A percentile compares a stretch with the other conserved stretches of the same genome.
phyloP scores from a whole-genome alignment of 768 basidiomycete species.

The Naganishia friedmannii region DNA sequence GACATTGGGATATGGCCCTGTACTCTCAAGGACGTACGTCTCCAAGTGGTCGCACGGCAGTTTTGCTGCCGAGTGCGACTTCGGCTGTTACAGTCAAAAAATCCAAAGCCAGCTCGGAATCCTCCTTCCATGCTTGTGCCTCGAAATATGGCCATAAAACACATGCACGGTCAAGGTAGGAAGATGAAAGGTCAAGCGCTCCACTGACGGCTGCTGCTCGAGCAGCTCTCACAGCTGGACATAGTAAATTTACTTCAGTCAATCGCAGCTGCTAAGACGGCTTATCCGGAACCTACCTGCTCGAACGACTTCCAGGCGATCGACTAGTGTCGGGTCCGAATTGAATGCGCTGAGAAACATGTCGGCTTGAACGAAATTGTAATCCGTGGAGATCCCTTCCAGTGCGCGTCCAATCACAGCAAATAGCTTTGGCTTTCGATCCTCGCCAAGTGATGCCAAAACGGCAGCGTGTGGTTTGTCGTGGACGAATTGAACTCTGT shows the following conservation, averaged over 20 bases:
- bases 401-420: slow-evolving; percentile 3
- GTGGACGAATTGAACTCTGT: slow-evolving; percentile 37
- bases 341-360: slow-evolving; percentile 16
- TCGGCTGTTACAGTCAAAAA: slow-evolving; percentile 1
- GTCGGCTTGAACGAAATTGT: slow-evolving; percentile 7
- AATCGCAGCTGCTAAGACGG: too few species aligned
- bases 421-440: background rate
- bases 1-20: background rate
- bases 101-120: slow-evolving; percentile 9
- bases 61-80: slow-evolving; percentile 5
- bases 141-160: background rate
- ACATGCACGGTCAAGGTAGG: background rate
- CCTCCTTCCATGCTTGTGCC: background rate
- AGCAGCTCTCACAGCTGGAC: slow-evolving; percentile 10
- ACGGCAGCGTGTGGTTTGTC: slow-evolving; percentile 35
- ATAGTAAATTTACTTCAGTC: background rate
- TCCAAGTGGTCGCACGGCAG: background rate
- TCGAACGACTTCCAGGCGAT: background rate
- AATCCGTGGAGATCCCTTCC: slow-evolving; percentile 11
- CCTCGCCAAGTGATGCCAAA: background rate
- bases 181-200: slow-evolving; percentile 16
- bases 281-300: background rate
- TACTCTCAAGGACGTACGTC: background rate
- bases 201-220: slow-evolving; percentile 10
- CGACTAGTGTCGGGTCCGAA: background rate